Evolutionary conservation across 306 rosid species (phyloP).

Genomic region (Dalbergia cultrata): DNA sequence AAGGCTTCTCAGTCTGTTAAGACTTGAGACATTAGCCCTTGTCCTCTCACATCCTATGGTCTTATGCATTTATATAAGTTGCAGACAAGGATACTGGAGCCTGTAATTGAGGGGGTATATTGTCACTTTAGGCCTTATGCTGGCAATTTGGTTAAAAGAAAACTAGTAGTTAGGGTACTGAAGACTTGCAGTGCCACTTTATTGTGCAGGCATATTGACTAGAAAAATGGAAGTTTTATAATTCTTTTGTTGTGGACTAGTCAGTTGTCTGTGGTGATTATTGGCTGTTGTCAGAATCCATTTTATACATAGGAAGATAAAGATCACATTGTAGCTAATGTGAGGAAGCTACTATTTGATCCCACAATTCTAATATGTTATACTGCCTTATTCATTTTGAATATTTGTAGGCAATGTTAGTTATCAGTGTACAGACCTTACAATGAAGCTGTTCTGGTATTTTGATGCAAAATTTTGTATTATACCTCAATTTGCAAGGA

Average conservation of each 20-base stretch:
- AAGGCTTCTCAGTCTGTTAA: not conserved
- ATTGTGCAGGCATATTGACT: not conserved
- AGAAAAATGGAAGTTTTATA: not conserved
- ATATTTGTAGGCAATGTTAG: not conserved
- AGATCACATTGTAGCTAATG: conserved; percentile 33
- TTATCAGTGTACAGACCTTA: not conserved
- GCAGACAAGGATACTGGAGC: not conserved
- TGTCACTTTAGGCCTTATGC: not conserved
- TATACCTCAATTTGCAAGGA: not conserved
- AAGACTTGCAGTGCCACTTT: not conserved
- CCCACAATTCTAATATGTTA: not conserved
- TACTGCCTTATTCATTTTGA: not conserved
- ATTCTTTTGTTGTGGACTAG: conserved; percentile 12
- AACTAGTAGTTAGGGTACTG: too few species aligned
- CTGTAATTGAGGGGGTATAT: not conserved
- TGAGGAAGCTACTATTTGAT: conserved; percentile 5
- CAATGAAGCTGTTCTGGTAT: not conserved
- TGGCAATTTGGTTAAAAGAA: not conserved
- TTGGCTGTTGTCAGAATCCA: conserved; percentile 10
- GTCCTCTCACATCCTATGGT: not conserved
- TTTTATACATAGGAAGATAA: conserved; percentile 4
- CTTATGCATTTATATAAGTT: not conserved
- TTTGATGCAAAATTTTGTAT: not conserved
- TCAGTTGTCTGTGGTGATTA: conserved; percentile 1
- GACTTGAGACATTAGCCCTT: not conserved